Base-by-base conservation (phyloP, 2,329 filamentous ascomycete species). In the Beauveria caledonica region DNA sequence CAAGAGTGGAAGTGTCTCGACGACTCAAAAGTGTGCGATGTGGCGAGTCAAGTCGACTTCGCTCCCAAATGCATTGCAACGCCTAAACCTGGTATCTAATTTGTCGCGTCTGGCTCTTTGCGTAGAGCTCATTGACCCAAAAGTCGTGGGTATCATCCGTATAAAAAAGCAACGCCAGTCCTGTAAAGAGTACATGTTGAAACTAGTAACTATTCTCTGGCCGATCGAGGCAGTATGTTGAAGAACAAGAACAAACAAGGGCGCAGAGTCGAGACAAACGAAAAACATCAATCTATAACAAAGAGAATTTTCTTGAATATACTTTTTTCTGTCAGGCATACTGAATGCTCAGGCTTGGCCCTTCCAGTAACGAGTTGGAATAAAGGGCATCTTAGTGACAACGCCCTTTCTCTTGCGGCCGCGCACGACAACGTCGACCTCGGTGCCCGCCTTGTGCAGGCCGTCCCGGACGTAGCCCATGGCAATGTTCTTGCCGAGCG, bases 401-500 rank as follows among this genome's bases (percentile, higher is more conserved):
- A 83, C 82, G 1, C 87, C 92, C 74, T 85, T 86, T 67, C 90
- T 84, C 70, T 83, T 79, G 76, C 86, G 89, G 21, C 91, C 92
- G 58, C 92, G 80, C 2, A 96, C 87, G 44, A 90, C 73, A 4
- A 96, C 86, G 19, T 86, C 82, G 7, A 96, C 77, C 76, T 93
- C 87, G 1, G 91, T 96, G 11, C 91, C 92, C 36, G 83, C 80
- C 81, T 95, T 95, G 73, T 96, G 90, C 71, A 87, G 76, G 0
- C 90, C 90, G 64, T 89, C 86, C 74, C 86, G 85, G 70, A 97
- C 80, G 71, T 96, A 96, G 0, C 87, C 94, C 94, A 99, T 99
- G 60, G 93, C 92, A 64, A 99, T 93, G 73, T 97, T 97, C 78
- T 88, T 88, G 64, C 87, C 86, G 52, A 97, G 77, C 0, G 88